Evolutionary conservation across 179 eudicot species (phyloP), one percentile per base, ranked within the genome.

Genomic region (Nepenthes alata): DNA sequence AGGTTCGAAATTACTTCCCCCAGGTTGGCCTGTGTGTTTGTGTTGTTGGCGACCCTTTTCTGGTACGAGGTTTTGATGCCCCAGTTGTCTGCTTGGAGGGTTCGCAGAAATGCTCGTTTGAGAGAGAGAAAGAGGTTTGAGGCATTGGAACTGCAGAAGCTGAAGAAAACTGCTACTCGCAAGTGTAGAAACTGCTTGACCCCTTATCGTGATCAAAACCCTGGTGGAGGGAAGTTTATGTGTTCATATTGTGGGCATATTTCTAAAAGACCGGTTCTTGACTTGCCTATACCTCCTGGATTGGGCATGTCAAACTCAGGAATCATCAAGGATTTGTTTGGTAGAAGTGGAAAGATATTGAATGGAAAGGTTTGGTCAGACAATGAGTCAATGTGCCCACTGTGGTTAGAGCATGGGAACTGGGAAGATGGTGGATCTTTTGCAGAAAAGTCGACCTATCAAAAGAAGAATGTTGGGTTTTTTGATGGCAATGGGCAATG

Each of bases 11-110:
- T 91, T 65, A 91, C 98, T 0, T 86, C 95, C 1, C 89, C 96
- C 0, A 83, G 98, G 71, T 62, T 91, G 84, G 98, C 98, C 0
- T 91, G 98, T 66, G 84, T 91, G 59, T 77, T 80, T 58, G 98
- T 91, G 9, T 77, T 91, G 67, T 64, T 91, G 80, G 82, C 86
- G 35, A 91, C 98, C 0, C 71, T 91, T 41, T 81, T 89, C 69
- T 91, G 98, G 98, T 91, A 91, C 53, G 96, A 91, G 81, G 79
- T 89, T 72, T 71, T 91, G 74, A 91, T 91, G 98, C 98, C 98
- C 34, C 80, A 82, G 64, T 62, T 91, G 76, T 91, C 98, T 1
- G 79, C 93, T 53, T 91, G 98, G 98, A 69, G 96, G 61, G 81
- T 75, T 25, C 74, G 82, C 57, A 83, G 98, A 70, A 91, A 81